Base-by-base conservation (phyloP, 139 green algal genomes). In the Micractinium sp. region DNA sequence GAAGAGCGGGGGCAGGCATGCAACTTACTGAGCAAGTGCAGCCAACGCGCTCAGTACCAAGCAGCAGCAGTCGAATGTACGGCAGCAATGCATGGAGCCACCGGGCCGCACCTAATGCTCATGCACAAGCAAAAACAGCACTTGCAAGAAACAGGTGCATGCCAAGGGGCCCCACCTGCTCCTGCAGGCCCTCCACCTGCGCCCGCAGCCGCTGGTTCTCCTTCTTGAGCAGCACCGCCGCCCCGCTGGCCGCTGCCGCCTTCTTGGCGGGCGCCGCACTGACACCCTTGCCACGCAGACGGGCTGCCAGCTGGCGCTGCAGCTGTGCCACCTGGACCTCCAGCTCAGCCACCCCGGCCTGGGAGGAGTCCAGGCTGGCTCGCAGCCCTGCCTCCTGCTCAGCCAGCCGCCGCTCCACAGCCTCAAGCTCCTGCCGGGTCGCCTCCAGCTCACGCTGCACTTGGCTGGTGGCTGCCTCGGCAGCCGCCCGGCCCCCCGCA, bases 221-320 rank as follows among this genome's bases (percentile, higher is more conserved):
- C 41, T 69, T 38, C 63, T 90, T 90, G 38, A 86, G 78, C 15
- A 75, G 53, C 29, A 39, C 61, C 19, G 77, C 86, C 16, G 47
- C 63, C 0, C 39, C 60, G 36, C 23, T 86, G 77, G 86, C 86
- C 0, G 77, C 78, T 16, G 78, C 63, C 3, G 78, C 77, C 38
- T 86, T 90, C 78, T 90, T 90, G 38, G 63, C 60, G 0, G 78
- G 36, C 61, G 41, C 38, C 0, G n/a, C 36, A 23, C 29, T 86
- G 38, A 85, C 66, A 61, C 86, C 78, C 53, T 75, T 75, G 56
- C 66, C 38, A 19, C 86, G 39, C 29, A 63, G 33, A 2, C 31
- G 53, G 13, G 36, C 38, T 38, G 78, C 66, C 60, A 90, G 77
- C 86, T 90, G 77, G 35, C 66, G 38, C 63, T 90, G 86, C 86